Percentiles rank a stretch among this genome's conserved stretches.
These are phyloP conservation scores for Penicillium soppii DNA, from an alignment of 495 filamentous ascomycete species.

Conservation along the genomic window DNA sequence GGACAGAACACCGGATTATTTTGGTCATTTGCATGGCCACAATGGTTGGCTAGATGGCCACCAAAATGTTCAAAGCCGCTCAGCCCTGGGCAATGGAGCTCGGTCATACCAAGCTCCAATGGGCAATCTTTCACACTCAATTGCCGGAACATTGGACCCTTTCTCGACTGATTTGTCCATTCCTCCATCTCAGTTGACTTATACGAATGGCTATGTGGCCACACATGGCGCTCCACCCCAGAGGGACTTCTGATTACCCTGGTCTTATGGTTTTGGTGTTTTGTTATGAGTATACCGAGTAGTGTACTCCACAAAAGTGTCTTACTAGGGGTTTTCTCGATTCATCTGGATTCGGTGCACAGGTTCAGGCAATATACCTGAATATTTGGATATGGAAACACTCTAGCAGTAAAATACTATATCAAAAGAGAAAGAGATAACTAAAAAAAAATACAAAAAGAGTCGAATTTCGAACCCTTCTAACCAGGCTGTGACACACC, in stretches of 20 bases:
- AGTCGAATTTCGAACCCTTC: background rate
- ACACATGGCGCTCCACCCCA: constrained; percentile 29
- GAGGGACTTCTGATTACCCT: constrained; percentile 24
- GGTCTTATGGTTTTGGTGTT: background rate
- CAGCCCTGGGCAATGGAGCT: constrained; percentile 17
- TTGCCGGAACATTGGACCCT: constrained; percentile 31
- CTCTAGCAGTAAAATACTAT: too few relatives aligned
- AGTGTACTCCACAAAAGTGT: constrained; percentile 2
- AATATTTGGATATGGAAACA: background rate
- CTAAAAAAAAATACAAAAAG: background rate
- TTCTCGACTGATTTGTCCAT: constrained; percentile 33
- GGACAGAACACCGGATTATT: constrained; percentile 34
- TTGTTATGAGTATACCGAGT: background rate
- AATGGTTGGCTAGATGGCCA: constrained; percentile 29
- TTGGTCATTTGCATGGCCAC: constrained; percentile 27
- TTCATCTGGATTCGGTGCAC: too few relatives aligned
- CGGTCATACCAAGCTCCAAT: constrained; percentile 28
- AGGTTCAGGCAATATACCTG: too few relatives aligned
- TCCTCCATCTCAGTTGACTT: constrained; percentile 34
- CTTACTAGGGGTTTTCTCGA: background rate
- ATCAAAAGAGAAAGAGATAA: background rate
- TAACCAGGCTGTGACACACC: too few relatives aligned
- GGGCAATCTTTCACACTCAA: constrained; percentile 25
- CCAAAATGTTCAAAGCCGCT: constrained; percentile 24
- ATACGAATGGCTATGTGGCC: constrained; percentile 31